phyloP scores from a whole-genome alignment of 257 asterid genomes.

The Solanum sparsipilum region DNA sequence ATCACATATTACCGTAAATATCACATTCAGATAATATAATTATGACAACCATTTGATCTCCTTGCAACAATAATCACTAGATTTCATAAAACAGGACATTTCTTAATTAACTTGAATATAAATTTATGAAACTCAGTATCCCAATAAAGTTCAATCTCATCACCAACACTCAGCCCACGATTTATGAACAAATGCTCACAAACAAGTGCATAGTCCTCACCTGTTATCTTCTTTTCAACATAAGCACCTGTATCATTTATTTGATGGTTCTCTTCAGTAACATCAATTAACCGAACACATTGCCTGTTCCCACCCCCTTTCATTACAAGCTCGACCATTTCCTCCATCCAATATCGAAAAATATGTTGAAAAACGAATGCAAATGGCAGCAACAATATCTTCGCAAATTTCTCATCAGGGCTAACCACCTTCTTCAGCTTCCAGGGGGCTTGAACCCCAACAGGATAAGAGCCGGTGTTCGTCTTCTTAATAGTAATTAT shows the following conservation, averaged over 20 bases:
- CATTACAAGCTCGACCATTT: not conserved
- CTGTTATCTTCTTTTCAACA: not conserved
- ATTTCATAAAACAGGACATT: not conserved
- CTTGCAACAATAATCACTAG: not conserved
- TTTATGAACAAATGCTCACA: not conserved
- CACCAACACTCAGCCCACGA: not conserved
- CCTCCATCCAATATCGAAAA: not conserved
- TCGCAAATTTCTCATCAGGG: not conserved
- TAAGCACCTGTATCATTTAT: not conserved
- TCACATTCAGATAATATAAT: not conserved
- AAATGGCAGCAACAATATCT: not conserved
- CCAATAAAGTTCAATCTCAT: not conserved
- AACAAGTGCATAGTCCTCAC: not conserved
- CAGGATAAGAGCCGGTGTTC: not conserved
- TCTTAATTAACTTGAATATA: not conserved
- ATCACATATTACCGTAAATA: not conserved
- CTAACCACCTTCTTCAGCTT: not conserved
- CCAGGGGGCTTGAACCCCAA: not conserved
- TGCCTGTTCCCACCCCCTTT: not conserved
- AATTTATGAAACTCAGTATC: not conserved
- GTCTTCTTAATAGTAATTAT: not conserved
- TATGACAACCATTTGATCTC: not conserved
- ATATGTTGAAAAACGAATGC: not conserved
- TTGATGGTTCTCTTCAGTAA: too few species aligned
- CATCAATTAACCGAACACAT: not conserved